Conservation (phyloP, 2,329 filamentous ascomycete genomes). For the Colletotrichum shisoi region DNA sequence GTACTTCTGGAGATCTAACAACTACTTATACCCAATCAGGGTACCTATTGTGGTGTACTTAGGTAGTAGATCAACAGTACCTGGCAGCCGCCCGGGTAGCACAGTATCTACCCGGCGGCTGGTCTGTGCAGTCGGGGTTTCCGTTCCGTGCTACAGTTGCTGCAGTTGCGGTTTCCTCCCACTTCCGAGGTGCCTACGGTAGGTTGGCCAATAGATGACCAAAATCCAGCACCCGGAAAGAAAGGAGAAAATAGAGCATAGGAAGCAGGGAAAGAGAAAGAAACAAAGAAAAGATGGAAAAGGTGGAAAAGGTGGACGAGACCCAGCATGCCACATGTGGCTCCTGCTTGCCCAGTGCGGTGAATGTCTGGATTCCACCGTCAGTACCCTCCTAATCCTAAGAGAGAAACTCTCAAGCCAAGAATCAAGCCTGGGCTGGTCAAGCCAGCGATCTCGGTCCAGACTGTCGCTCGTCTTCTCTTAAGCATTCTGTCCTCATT, state of each 20-base stretch:
- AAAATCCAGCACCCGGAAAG: not conserved
- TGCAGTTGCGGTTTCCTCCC: too few species aligned
- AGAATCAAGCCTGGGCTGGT: slow-evolving; percentile 27
- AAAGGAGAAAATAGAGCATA: not conserved
- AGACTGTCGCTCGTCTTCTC: slow-evolving; percentile 4
- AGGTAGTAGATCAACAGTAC: not conserved
- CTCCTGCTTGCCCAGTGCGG: not conserved
- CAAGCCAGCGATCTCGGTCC: slow-evolving; percentile 32
- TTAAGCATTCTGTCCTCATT: not conserved
- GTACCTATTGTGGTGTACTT: not conserved
- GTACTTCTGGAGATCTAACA: too few species aligned
- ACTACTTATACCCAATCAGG: not conserved
- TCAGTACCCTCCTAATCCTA: not conserved
- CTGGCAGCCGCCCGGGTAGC: too few species aligned
- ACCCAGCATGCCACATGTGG: not conserved
- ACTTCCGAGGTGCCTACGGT: too few species aligned
- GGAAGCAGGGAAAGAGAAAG: not conserved
- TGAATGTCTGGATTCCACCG: not conserved
- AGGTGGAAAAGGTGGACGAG: not conserved
- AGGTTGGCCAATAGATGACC: not conserved
- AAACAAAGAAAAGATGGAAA: not conserved
- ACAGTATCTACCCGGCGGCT: too few species aligned
- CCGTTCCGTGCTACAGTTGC: too few species aligned
- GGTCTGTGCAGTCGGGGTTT: too few species aligned
- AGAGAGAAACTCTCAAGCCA: not conserved